phyloP scores from a whole-genome alignment of 805 yeast genomes.

The Schwanniomyces yamadae region DNA sequence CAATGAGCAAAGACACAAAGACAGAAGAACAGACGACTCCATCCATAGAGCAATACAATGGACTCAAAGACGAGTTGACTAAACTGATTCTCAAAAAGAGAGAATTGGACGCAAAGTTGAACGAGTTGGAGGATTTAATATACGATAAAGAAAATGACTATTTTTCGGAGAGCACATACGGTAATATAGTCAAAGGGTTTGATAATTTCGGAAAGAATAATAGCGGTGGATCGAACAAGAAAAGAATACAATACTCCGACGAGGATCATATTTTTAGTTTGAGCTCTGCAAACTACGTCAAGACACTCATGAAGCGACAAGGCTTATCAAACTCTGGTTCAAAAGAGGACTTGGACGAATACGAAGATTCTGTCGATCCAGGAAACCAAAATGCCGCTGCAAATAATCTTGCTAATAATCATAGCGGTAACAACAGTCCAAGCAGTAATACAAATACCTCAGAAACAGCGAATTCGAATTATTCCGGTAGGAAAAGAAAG shows the following conservation, averaged over 20 bases:
- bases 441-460: constrained; percentile 7
- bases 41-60: constrained; percentile 54
- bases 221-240: constrained; percentile 37
- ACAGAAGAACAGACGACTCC: constrained; percentile 2
- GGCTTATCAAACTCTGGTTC: constrained; percentile 26
- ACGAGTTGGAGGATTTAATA: constrained; percentile 69
- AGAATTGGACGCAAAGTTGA: constrained; percentile 61
- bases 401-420: constrained; percentile 3
- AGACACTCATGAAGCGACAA: constrained; percentile 51
- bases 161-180: constrained; percentile 66
- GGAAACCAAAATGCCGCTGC: constrained; percentile 5
- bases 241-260: constrained; percentile 57
- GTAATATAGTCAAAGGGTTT: constrained; percentile 89
- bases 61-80: constrained; percentile 63
- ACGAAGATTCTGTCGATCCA: constrained; percentile 36
- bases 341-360: constrained; percentile 38
- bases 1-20: constrained; percentile 8
- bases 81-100: constrained; percentile 61
- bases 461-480: constrained; percentile 7
- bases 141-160: constrained; percentile 78
- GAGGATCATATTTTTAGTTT: constrained; percentile 80
- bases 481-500: constrained; percentile 28
- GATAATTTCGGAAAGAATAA: constrained; percentile 66
- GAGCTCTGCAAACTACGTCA: constrained; percentile 68
- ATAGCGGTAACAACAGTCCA: background rate